These are phyloP conservation scores for Geotrichum aggregatum DNA, from an alignment of 1,139 yeast species.

Conservation along the genomic window DNA sequence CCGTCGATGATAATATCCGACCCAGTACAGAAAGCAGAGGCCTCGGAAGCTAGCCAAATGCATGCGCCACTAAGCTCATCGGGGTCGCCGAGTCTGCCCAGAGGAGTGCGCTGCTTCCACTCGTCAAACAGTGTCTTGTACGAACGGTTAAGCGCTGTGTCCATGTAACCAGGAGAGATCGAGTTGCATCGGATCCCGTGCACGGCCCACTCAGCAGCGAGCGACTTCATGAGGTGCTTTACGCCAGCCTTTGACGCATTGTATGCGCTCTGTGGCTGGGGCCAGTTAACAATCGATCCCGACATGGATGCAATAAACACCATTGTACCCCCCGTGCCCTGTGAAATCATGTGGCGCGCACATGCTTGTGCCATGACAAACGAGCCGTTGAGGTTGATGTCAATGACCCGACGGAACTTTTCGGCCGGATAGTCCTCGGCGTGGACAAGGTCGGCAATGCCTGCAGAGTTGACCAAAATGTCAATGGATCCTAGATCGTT, in stretches of 20 bases:
- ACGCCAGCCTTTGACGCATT: conserved; percentile 63
- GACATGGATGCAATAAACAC: conserved; percentile 64
- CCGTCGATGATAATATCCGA: conserved; percentile 65
- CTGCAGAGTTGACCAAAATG: conserved; percentile 68
- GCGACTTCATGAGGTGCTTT: conserved; percentile 50
- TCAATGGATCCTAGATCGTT: conserved; percentile 61
- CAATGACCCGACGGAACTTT: conserved; percentile 69
- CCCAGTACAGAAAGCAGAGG: conserved; percentile 64
- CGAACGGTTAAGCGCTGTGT: conserved; percentile 52
- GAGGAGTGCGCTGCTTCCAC: conserved; percentile 60
- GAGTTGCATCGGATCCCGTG: conserved; percentile 53
- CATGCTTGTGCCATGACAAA: conserved; percentile 64
- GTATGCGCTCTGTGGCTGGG: conserved; percentile 59
- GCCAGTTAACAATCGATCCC: conserved; percentile 61
- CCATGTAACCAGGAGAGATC: conserved; percentile 57
- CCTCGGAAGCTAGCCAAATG: conserved; percentile 60
- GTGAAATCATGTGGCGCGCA: conserved; percentile 68
- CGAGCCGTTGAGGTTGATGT: conserved; percentile 75
- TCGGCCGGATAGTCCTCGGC: conserved; percentile 77
- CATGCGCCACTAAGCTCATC: conserved; percentile 68
- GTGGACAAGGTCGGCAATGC: conserved; percentile 74
- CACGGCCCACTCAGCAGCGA: conserved; percentile 58
- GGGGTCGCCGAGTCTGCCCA: conserved; percentile 64
- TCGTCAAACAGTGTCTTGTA: conserved; percentile 47
- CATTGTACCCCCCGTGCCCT: conserved; percentile 48